phyloP scores from a whole-genome alignment of 2,329 filamentous ascomycete species.

The Thelonectria rubi region DNA sequence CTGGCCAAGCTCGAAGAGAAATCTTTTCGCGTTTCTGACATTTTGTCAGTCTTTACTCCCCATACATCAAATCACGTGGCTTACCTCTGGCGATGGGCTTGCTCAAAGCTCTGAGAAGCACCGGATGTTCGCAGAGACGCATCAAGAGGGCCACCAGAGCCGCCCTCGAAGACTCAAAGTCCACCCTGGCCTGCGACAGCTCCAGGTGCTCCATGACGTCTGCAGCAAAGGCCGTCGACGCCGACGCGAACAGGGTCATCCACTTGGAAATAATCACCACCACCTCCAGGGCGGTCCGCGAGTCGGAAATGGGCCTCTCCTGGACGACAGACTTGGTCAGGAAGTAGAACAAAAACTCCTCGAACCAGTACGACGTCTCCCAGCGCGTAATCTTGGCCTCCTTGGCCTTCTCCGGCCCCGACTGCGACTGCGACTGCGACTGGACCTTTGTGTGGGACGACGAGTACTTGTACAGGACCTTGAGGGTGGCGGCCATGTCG shows the following conservation, averaged over 20 bases:
- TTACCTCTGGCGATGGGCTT: slow-evolving; percentile 63
- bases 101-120: slow-evolving; percentile 63
- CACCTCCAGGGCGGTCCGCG: slow-evolving; percentile 60
- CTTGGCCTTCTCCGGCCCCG: slow-evolving; percentile 32
- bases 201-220: slow-evolving; percentile 59
- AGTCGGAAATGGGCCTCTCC: slow-evolving; percentile 57
- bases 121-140: slow-evolving; percentile 67
- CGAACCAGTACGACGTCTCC: slow-evolving; percentile 68
- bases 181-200: slow-evolving; percentile 58
- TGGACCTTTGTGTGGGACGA: slow-evolving; percentile 54
- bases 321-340: slow-evolving; percentile 86
- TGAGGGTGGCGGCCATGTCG: slow-evolving; percentile 64
- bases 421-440: slow-evolving; percentile 27
- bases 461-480: slow-evolving; percentile 65
- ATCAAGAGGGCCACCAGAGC: slow-evolving; percentile 72
- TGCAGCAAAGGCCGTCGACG: slow-evolving; percentile 58
- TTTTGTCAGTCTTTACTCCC: neutral
- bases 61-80: neutral
- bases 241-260: slow-evolving; percentile 66
- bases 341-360: slow-evolving; percentile 93
- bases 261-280: slow-evolving; percentile 62
- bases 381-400: slow-evolving; percentile 51
- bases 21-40: slow-evolving; percentile 55
- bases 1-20: slow-evolving; percentile 60
- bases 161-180: slow-evolving; percentile 68